Base-by-base conservation (phyloP, 352 stramenopile species). In the Stephanocyclus meneghinianus region DNA sequence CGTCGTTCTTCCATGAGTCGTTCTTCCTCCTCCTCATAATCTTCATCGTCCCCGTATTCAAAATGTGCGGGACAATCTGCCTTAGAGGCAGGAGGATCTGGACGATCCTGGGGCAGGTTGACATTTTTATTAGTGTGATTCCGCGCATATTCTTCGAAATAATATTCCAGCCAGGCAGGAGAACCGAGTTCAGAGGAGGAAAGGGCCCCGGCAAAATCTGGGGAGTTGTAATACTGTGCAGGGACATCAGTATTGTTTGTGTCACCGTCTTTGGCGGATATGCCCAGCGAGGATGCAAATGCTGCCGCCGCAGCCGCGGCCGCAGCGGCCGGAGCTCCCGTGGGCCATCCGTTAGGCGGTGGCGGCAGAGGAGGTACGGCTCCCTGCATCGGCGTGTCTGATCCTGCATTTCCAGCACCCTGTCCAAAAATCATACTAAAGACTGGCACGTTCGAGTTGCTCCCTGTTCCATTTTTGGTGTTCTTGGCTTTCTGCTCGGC, bases 351-450 rank as follows among this genome's bases (percentile, higher is more conserved):
- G 9, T 74, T 71, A 0, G 73, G 62, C 15, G 78, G 78, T n/a
- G 78, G 78, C 11, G 73, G 72, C 30, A 85, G 48, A 16, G 74
- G 67, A 0, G 68, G 78, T 11, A 85, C 69, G 1, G 74, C 61
- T 21, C 50, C 76, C 6, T 26, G 30, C 60, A 55, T 21, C 40
- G 15, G 13, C 16, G 44, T 5, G 40, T 47, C 11, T 30, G 48
- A 32, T 45, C 51, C 6, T 18, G 11, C 16, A 65, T 35, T 40
- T 21, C 61, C 59, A 1, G 47, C 61, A n/a, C 18, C 50, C 10
- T 62, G 50, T 29, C 74, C 78, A 64, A 85, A 81, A 18, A 74
- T 61, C 55, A 85, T 76, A 42, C 72, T 78, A 32, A 81, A 85
- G 47, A 74, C 61, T 2, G 69, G 69, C 9, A 68, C 30, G 29